Evolutionary conservation across 192 early-diverging fungal genomes (phyloP).

Genomic region (Allomyces javanicus): DNA sequence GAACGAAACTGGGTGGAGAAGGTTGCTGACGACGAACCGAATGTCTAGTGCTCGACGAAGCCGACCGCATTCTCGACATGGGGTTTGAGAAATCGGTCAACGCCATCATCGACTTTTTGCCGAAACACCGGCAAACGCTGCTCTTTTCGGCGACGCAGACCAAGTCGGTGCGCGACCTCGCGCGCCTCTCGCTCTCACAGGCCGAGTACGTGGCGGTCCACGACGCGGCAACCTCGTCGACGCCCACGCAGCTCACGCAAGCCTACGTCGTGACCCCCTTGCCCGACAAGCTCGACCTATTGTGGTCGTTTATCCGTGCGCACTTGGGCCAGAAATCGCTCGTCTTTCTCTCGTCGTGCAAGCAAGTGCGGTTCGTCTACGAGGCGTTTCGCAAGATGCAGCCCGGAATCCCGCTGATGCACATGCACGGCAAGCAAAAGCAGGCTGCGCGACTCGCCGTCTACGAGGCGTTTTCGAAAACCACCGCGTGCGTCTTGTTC

Average conservation of each 20-base stretch:
- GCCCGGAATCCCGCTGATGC: conserved; percentile 73
- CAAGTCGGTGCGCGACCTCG: conserved; percentile 83
- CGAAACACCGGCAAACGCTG: conserved; percentile 68
- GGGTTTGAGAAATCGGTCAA: conserved; percentile 69
- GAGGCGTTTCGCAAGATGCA: conserved; percentile 91
- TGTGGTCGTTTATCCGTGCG: conserved; percentile 88
- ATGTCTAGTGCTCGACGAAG: conserved; percentile 51
- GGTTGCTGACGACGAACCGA: no score
- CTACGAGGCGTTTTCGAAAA: conserved; percentile 70
- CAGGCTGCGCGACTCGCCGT: conserved; percentile 84
- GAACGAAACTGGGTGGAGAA: no score
- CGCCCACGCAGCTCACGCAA: conserved; percentile 65
- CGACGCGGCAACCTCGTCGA: conserved; percentile 55
- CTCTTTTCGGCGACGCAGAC: conserved; percentile 97
- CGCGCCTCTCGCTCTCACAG: conserved; percentile 64
- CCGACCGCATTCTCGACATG: conserved; percentile 68
- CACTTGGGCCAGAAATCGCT: conserved; percentile 76
- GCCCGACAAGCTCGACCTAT: conserved; percentile 78
- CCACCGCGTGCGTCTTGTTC: conserved; percentile 59
- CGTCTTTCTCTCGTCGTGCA: conserved; percentile 88
- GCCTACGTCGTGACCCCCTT: conserved; percentile 69
- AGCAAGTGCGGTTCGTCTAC: conserved; percentile 85
- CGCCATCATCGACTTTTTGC: conserved; percentile 66
- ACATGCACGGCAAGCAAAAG: conserved; percentile 93
- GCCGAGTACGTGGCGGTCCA: conserved; percentile 94